Evolutionary conservation across 495 filamentous ascomycete genomes (phyloP).

Genomic region (Stereocaulon alpinum): DNA sequence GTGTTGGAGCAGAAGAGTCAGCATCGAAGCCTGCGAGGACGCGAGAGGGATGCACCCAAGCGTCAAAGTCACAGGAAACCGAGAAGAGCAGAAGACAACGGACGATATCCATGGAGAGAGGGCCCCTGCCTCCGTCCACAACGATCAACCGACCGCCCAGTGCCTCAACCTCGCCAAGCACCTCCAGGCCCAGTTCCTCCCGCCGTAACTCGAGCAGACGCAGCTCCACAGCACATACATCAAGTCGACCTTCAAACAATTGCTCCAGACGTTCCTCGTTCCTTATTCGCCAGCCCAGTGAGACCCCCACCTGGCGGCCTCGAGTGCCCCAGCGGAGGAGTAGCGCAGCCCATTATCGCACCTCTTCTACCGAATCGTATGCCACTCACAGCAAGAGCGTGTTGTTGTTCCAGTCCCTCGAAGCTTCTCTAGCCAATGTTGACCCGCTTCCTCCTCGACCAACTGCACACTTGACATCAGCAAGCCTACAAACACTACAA

Average conservation of each 20-base stretch:
- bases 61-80: background rate
- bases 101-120: background rate
- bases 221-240: background rate
- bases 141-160: background rate
- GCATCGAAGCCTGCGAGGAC: background rate
- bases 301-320: background rate
- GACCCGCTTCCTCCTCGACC: background rate
- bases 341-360: background rate
- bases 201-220: background rate
- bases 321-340: background rate
- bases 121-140: too few relatives aligned
- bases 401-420: background rate
- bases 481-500: slow-evolving; percentile 1
- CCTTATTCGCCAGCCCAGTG: background rate
- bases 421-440: background rate
- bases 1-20: too few relatives aligned
- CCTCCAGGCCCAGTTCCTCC: background rate
- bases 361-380: background rate
- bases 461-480: background rate
- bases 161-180: background rate
- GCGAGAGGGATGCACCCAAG: background rate
- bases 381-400: background rate
- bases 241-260: background rate
- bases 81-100: background rate
- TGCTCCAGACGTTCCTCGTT: background rate